Evolutionary conservation across 164 flowering plant species (phyloP), one percentile per base, ranked within the genome.

Genomic region (Berberis thunbergii): DNA sequence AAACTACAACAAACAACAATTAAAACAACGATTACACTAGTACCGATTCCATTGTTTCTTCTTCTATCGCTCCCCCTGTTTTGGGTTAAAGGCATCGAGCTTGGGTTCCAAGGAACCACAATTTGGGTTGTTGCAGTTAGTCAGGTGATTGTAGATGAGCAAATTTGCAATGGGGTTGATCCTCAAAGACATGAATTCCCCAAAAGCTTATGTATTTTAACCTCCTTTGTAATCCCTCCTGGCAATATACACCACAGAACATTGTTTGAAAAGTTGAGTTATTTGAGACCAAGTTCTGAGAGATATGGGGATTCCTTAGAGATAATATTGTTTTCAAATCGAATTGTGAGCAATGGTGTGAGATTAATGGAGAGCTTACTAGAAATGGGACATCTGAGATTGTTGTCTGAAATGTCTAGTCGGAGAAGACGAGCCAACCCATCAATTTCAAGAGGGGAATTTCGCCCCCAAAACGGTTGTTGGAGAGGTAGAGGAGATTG

Each of bases 171-270:
- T 0, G 91, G 84, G 52, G 67, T 72, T 1, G 79, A 64, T 2
- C 96, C 96, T 62, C 99, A 95, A 0, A 91, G 67, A 2, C 78
- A 86, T 57, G 81, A 77, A 65, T 95, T 95, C 4, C 97, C 99
- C 3, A 45, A 63, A 95, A 86, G 74, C 86, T 81, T 40, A 3
- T 59, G 0, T 64, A 72, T 0, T n/a, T 90, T 85, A 61, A 82
- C 90, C 54, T 59, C 79, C 39, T 43, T 69, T 38, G 65, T 41
- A 61, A 91, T 6, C 1, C 43, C 69, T 1, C 75, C 77, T 0
- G 98, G 83, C 1, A 90, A 7, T 12, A 59, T 68, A 0, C 98
- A 97, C 69, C 49, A 77, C 2, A 94, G 65, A 62, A 78, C 84
- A 49, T 94, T 94, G 76, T 88, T 87, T 0, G 97, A 83, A n/a